Evolutionary conservation across 1,284 basidiomycete species (phyloP), one percentile per base, ranked within the genome.

Genomic region (Thecaphora thlaspeos): DNA sequence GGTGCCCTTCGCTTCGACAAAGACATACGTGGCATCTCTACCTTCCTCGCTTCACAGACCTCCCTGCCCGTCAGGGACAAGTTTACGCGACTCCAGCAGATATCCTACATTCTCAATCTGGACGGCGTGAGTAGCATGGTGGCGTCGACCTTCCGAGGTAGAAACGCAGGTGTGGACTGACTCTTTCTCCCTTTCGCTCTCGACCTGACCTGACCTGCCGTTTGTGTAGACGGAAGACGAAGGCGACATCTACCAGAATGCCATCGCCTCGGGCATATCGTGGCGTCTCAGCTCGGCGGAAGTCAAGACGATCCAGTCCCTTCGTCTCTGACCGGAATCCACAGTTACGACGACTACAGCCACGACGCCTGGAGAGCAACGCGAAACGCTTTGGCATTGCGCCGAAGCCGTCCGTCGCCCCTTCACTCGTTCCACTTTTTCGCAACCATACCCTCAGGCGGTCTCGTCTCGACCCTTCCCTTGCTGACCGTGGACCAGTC

Each of bases 1-100:
- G 95, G 95, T n/a, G 93, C 93, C 2, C 88, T 98, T 56, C 88
- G 91, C 15, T 95, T 96, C 76, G 95, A 99, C 73, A 86, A 89
- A 26, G 95, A 99, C 77, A 80, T 98, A 37, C 84, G 95, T 32
- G 84, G 88, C 2, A 84, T 97, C 55, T 86, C 86, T 14, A 84
- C 86, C 2, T 91, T 89, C 78, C 83, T 99, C 17, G 87, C 88
- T 0, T 85, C 86, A 1, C 92, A 95, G 75, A 90, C 89, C 4
- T 83, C 84, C 1, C 90, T 91, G 76, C 90, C 91, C 12, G 46
- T 81, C 2, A 82, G 94, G 54, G 93, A 96, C 69, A 92, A 91
- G 76, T 96, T 98, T 75, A 82, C 88, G 21, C 82, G 94, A 19
- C 79, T 99, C 52, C 91, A 94, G 73, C 95, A 98, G 79, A 89